Conservation (phyloP, 306 rosid genomes). For the Echinosophora koreensis region DNA sequence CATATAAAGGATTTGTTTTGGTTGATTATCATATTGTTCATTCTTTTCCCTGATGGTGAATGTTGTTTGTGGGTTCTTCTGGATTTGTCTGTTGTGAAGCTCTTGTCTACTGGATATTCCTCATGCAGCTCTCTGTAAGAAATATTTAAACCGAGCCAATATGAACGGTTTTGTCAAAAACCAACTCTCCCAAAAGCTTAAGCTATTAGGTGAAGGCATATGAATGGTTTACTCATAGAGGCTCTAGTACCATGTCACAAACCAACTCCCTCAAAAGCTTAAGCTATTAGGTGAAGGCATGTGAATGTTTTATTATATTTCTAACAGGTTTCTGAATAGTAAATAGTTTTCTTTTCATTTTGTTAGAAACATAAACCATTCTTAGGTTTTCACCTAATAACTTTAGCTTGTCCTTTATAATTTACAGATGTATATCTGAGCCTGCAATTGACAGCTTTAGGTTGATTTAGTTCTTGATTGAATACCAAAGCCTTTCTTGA, state of each 20-base stretch:
- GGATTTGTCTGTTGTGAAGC: conserved; percentile 9
- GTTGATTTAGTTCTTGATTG: conserved; percentile 3
- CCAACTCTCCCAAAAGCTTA: too few relatives aligned
- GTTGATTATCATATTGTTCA: conserved; percentile 19
- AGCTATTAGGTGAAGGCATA: too few relatives aligned
- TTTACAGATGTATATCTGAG: background rate
- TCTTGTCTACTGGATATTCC: conserved; percentile 8
- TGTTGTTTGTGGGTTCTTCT: background rate
- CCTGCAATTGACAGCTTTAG: background rate
- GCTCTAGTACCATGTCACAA: too few relatives aligned
- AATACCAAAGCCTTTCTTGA: conserved; percentile 15
- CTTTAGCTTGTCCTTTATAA: background rate
- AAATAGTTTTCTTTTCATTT: background rate
- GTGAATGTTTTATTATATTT: too few relatives aligned
- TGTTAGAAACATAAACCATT: conserved; percentile 1
- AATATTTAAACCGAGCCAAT: background rate
- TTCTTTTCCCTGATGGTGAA: conserved; percentile 4
- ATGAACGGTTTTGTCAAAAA: background rate
- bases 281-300: too few relatives aligned
- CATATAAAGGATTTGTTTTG: background rate
- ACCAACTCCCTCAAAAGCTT: too few relatives aligned
- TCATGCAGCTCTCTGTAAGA: background rate
- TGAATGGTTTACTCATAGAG: too few relatives aligned
- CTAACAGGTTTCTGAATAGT: background rate
- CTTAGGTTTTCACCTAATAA: conserved; percentile 10